Evolutionary conservation across 257 asterid genomes (phyloP).

Genomic region (Solanum tarijense): DNA sequence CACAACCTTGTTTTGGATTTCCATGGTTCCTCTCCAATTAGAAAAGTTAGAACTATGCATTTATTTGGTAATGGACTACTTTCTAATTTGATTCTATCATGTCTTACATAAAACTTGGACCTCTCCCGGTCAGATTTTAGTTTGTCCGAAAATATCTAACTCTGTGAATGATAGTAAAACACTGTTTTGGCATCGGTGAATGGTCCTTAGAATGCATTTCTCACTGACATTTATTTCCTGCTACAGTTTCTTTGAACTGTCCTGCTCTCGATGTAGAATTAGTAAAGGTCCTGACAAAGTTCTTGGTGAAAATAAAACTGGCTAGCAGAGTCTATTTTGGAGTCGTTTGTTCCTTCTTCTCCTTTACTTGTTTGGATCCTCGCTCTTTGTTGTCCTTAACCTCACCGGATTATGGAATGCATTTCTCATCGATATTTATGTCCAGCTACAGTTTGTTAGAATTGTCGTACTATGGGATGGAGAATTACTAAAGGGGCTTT

Average conservation of each 20-base stretch:
- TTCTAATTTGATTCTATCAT: not conserved
- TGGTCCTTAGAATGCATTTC: not conserved
- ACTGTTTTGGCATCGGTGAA: not conserved
- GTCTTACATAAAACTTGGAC: not conserved
- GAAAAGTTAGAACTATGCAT: not conserved
- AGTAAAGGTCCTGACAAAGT: not conserved
- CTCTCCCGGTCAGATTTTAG: not conserved
- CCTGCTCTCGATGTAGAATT: not conserved
- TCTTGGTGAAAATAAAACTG: not conserved
- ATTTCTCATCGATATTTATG: not conserved
- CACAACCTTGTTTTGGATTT: not conserved
- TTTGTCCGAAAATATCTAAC: not conserved
- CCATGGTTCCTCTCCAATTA: not conserved
- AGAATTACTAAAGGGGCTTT: not conserved
- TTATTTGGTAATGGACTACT: not conserved
- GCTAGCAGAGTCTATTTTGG: not conserved
- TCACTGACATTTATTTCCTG: not conserved
- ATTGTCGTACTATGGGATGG: not conserved
- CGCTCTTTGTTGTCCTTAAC: not conserved
- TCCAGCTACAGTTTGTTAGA: not conserved
- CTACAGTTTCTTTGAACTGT: not conserved
- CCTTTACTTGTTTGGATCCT: not conserved
- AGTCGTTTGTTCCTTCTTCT: not conserved
- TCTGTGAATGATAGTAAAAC: not conserved
- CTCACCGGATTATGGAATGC: not conserved